Conservation (phyloP, 1,284 basidiomycete genomes). For the Pterula multifida region DNA sequence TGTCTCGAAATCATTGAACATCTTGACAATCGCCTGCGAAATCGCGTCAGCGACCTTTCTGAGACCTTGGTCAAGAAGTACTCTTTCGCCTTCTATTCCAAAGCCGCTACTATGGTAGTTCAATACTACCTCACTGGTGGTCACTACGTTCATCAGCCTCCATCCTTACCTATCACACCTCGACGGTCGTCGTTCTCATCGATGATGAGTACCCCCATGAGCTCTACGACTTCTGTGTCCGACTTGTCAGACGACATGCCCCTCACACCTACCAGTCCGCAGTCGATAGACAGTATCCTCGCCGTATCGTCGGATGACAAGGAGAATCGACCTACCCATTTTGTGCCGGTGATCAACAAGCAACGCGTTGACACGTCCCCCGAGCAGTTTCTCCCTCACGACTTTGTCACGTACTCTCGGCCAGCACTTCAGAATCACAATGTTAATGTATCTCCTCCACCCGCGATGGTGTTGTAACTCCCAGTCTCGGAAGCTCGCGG, state of each 20-base stretch:
- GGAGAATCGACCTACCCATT: slow-evolving; percentile 60
- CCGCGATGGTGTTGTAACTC: slow-evolving; percentile 1
- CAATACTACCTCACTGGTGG: slow-evolving; percentile 84
- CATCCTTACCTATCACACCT: slow-evolving; percentile 60
- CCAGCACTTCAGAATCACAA: slow-evolving; percentile 59
- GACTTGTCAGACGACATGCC: slow-evolving; percentile 75
- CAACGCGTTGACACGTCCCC: slow-evolving; percentile 50
- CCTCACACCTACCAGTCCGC: slow-evolving; percentile 62
- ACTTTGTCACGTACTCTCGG: slow-evolving; percentile 64
- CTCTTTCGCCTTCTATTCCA: slow-evolving; percentile 88
- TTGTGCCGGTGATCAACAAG: slow-evolving; percentile 63
- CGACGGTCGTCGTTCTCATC: slow-evolving; percentile 43
- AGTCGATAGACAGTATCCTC: slow-evolving; percentile 28
- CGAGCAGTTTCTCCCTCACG: slow-evolving; percentile 68
- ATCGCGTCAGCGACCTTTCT: slow-evolving; percentile 82
- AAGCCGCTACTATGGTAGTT: slow-evolving; percentile 84
- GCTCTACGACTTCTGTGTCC: slow-evolving; percentile 56
- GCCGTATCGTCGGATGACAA: slow-evolving; percentile 61
- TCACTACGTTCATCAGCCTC: slow-evolving; percentile 42
- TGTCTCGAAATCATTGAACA: slow-evolving; percentile 70
- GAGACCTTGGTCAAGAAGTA: slow-evolving; percentile 96
- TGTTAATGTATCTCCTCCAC: slow-evolving; percentile 18
- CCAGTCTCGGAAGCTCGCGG: background rate
- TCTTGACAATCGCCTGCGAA: slow-evolving; percentile 77
- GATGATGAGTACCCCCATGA: slow-evolving; percentile 56